phyloP scores from a whole-genome alignment of 176 grass and related monocot species.

The Elaeis guineensis region DNA sequence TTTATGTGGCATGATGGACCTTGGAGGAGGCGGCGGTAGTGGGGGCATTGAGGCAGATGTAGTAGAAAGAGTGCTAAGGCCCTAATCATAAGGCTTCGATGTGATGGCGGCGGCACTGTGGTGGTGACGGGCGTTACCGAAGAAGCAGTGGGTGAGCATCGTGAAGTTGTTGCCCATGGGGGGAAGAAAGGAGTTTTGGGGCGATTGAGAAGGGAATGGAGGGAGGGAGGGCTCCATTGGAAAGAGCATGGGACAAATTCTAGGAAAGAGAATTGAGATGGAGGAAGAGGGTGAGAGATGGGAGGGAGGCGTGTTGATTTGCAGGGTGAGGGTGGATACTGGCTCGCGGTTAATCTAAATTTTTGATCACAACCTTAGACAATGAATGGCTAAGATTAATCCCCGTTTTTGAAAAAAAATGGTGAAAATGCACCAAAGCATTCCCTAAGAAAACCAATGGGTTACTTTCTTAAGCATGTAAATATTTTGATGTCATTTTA shows the following conservation, averaged over 20 bases:
- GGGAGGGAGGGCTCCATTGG: constrained; percentile 12
- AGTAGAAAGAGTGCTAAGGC: constrained; percentile 71
- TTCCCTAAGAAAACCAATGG: too few species aligned
- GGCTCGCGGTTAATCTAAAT: too few species aligned
- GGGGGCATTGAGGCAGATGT: constrained; percentile 31
- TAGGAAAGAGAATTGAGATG: constrained; percentile 34
- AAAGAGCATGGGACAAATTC: background rate
- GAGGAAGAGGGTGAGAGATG: constrained; percentile 23
- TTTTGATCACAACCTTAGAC: too few species aligned
- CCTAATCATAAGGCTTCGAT: constrained; percentile 64
- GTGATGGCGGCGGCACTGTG: constrained; percentile 47
- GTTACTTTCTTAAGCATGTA: too few species aligned
- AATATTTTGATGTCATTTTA: too few species aligned
- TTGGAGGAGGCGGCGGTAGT: constrained; percentile 12
- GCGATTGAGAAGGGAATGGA: background rate
- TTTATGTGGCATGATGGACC: constrained; percentile 10
- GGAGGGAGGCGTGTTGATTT: constrained; percentile 9
- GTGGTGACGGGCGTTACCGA: constrained; percentile 33
- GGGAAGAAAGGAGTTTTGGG: background rate
- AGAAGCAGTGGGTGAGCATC: constrained; percentile 37
- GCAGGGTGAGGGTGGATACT: background rate
- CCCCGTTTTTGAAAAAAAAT: too few species aligned
- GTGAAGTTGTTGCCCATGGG: constrained; percentile 75
- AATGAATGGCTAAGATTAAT: too few species aligned
- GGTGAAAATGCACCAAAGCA: too few species aligned